phyloP scores from a whole-genome alignment of 2,329 filamentous ascomycete genomes.

The Talaromyces sp. region DNA sequence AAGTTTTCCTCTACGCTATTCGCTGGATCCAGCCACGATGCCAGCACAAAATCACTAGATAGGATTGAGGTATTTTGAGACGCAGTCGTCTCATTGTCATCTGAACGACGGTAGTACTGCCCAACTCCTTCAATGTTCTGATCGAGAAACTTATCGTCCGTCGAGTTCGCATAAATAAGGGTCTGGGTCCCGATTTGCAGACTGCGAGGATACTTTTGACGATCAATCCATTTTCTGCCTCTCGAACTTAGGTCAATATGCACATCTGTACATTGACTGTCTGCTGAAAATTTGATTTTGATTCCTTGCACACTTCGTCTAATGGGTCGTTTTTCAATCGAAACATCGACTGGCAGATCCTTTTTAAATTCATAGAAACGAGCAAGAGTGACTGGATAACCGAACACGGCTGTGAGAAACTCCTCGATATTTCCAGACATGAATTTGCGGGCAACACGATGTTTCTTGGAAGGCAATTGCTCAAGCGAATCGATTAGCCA shows the following conservation, averaged over 20 bases:
- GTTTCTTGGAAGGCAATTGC: neutral
- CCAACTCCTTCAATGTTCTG: neutral
- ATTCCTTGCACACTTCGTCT: neutral
- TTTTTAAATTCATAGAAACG: conserved; percentile 33
- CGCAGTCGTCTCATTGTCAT: neutral
- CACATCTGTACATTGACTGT: neutral
- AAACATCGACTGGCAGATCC: neutral
- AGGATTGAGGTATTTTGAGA: conserved; percentile 5
- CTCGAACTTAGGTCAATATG: neutral
- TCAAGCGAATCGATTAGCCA: conserved; percentile 41
- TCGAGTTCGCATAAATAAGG: neutral
- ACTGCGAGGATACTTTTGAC: neutral
- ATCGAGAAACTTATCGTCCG: neutral
- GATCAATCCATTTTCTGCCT: neutral
- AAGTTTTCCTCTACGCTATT: neutral
- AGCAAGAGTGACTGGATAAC: conserved; percentile 73
- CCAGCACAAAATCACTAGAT: neutral
- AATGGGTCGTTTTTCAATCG: neutral
- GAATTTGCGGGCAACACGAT: conserved; percentile 59
- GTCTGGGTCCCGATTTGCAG: conserved; percentile 5
- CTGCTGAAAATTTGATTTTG: conserved; percentile 2
- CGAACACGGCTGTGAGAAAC: conserved; percentile 73
- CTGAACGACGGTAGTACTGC: conserved; percentile 3
- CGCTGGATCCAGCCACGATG: neutral
- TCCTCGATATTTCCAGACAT: conserved; percentile 56